Evolutionary conservation across 345 rosid species (phyloP), one percentile per base, ranked within the genome.

Genomic region (Excoecaria cochinchinensis): DNA sequence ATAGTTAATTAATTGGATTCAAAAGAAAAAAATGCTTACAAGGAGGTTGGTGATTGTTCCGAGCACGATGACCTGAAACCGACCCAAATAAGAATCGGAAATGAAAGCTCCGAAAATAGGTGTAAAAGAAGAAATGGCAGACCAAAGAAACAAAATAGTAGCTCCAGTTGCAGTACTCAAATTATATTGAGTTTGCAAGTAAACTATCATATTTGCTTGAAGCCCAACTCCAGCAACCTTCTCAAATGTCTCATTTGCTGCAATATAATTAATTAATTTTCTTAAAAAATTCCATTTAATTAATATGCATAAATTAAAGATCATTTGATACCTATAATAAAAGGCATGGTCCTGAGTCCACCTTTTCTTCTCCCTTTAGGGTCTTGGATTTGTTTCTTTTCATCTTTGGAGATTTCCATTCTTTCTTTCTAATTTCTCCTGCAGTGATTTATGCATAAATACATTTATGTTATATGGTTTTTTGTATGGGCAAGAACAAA

Each of bases 231-330:
- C 73, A 16, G 87, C 90, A 44, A 85, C 86, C 80, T 82, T 89
- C 78, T 86, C 90, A 72, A 85, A 85, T 38, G 84, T 25, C 79
- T 89, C 90, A 64, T 86, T 89, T 69, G 87, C 90, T 89, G 87
- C 85, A 78, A 57, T 36, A 2, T 9, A 13, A 8, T 38, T 39
- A 12, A 21, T 42, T 5, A 70, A 42, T 19, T 9, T 44, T 19
- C 11, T 8, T 6, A 69, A 24, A 31, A 36, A 44, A 3, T 10
- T 19, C 31, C 13, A 12, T 17, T 24, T 47, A 22, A 8, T 58
- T 21, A 44, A 44, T 10, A 44, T 44, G 48, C 48, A 44, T 44
- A 25, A 38, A 16, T 19, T 16, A 31, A 4, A 16, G 3, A 55
- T 21, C 19, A 61, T 47, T 8, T 5, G 7, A 19, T 55, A 86